Conservation (phyloP, 768 basidiomycete species). For the Exsudoporus frostii region DNA sequence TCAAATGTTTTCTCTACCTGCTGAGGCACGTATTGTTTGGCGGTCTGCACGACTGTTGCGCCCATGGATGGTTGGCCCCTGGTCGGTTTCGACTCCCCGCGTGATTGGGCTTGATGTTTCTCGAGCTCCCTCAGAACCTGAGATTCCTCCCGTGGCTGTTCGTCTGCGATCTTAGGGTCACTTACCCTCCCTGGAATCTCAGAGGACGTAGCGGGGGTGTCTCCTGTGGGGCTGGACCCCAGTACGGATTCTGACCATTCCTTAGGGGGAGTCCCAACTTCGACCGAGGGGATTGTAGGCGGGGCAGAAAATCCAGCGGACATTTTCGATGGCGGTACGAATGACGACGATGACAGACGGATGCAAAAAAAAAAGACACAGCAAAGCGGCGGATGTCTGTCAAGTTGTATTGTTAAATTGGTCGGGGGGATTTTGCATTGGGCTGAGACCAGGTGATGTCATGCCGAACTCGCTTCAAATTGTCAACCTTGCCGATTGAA, state of each 20-base stretch:
- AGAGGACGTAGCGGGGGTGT: conserved; percentile 1
- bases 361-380: no score
- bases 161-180: not conserved
- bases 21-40: conserved; percentile 1
- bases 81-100: not conserved
- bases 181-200: not conserved
- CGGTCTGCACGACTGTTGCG: not conserved
- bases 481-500: conserved; percentile 9
- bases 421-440: not conserved
- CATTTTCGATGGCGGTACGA: conserved; percentile 10
- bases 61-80: not conserved
- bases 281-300: conserved; percentile 17
- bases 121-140: not conserved
- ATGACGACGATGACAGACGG: not conserved
- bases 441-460: conserved; percentile 25
- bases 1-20: not conserved
- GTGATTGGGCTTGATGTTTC: not conserved
- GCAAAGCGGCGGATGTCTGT: conserved; percentile 2
- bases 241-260: conserved; percentile 22
- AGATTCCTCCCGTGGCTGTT: not conserved
- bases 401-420: not conserved
- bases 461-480: conserved; percentile 19
- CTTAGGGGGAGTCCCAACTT: conserved; percentile 17
- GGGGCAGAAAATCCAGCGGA: not conserved
- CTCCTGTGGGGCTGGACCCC: not conserved